Evolutionary conservation across 2,329 filamentous ascomycete species (phyloP), one percentile per base, ranked within the genome.

Genomic region (Trichoderma afroharzianum): DNA sequence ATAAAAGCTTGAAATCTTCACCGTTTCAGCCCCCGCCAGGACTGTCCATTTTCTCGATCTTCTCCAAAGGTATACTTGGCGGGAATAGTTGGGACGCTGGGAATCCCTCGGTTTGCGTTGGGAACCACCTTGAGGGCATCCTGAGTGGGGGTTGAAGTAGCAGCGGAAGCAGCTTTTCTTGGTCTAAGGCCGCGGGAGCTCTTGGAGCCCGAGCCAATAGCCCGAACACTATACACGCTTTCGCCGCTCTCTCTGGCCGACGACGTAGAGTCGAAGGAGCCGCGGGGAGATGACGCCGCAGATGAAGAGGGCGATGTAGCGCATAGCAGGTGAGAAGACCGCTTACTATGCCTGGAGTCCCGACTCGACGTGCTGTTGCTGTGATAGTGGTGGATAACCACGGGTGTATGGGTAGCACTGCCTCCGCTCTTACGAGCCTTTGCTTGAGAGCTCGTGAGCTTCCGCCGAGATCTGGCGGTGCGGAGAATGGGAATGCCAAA

Each of bases 61-160:
- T 80, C 76, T 26, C 78, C 77, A 70, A 78, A 76, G 11, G 77
- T 76, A 68, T 83, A 86, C 74, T 83, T 82, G 69, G 80, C 78
- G 14, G 86, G 83, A 33, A 86, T 83, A 39, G 78, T 78, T 28
- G 85, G 83, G 58, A 86, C 81, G 32, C 76, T 79, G 3, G 85
- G 84, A 59, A 85, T 84, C 18, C 84, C 85, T 43, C 82, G 80
- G 74, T 87, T 86, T 61, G 77, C 80, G 74, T 85, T 83, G 6
- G 85, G 82, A 36, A 84, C 79, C 36, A 85, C 80, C 30, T 80
- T 79, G 64, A 86, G 77, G 36, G 80, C 77, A 70, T 75, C 77
- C 33, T 59, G 73, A 26, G 74, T 74, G 43, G 73, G 78, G 66
- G 70, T 72, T 18, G 76, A 73, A 2, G 77, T 73, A 24, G 33